Evolutionary conservation across 345 rosid species (phyloP).

Genomic region (Carallia pectinifolia): DNA sequence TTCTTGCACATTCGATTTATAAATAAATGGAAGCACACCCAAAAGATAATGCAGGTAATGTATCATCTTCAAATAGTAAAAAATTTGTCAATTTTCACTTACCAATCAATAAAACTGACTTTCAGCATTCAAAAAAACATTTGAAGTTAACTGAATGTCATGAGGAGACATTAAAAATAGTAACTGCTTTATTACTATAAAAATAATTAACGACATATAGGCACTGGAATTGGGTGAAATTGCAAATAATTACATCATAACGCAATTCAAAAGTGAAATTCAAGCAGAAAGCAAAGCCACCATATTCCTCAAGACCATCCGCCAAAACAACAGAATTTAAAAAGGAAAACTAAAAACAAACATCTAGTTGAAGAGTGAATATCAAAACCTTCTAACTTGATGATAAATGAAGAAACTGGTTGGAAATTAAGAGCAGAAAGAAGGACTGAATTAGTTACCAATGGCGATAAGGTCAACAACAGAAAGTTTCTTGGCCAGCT

Average conservation of each 20-base stretch:
- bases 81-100: background rate
- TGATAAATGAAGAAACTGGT: background rate
- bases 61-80: too few species aligned
- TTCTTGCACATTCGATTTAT: background rate
- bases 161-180: background rate
- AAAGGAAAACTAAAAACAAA: background rate
- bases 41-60: background rate
- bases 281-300: background rate
- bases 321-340: background rate
- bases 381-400: background rate
- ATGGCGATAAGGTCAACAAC: conserved; percentile 67
- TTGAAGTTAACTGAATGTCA: background rate
- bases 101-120: background rate
- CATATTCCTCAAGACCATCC: background rate
- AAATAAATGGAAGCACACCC: background rate
- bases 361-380: background rate
- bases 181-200: background rate
- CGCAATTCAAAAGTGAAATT: background rate
- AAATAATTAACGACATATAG: background rate
- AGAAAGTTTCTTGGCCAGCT: conserved; percentile 66
- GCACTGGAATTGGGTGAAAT: background rate
- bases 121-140: background rate
- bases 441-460: conserved; percentile 37
- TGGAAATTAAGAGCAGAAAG: background rate
- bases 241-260: background rate